These are phyloP conservation scores for Tulasnella sp. DNA, from an alignment of 768 basidiomycete genomes.

Conservation along the genomic window DNA sequence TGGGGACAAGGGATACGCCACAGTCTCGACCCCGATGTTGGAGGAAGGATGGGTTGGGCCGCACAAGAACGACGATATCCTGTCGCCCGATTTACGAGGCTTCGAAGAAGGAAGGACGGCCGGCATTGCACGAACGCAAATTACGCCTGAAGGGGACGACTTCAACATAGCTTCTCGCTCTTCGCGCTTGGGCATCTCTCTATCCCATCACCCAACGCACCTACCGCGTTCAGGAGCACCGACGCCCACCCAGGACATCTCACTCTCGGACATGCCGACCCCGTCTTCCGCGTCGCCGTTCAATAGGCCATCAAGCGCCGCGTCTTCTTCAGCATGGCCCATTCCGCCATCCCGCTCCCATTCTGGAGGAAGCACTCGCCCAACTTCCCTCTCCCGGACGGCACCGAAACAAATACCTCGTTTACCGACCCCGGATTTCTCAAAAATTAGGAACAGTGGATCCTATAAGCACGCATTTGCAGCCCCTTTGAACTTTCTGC, in stretches of 20 bases:
- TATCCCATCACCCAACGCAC: not conserved
- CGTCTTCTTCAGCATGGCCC: not conserved
- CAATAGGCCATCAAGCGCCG: not conserved
- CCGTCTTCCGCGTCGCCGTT: not conserved
- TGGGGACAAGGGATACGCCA: not conserved
- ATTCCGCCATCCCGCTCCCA: not conserved
- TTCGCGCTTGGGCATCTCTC: not conserved
- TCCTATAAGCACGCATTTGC: not conserved
- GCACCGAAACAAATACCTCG: constrained; percentile 14
- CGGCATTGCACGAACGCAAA: not conserved
- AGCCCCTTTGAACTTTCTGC: constrained; percentile 16
- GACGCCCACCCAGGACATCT: not conserved
- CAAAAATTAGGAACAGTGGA: not conserved
- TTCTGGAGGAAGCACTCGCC: not conserved
- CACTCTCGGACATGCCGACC: not conserved
- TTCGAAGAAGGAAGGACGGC: not conserved
- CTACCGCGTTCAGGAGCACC: not conserved
- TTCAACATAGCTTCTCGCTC: not conserved
- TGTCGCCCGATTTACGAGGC: not conserved
- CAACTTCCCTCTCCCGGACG: not conserved
- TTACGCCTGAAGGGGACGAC: not conserved
- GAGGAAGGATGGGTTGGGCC: constrained; percentile 6
- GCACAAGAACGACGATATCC: constrained; percentile 2
- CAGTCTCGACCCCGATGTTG: not conserved
- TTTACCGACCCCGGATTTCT: constrained; percentile 22